Base-by-base conservation (phyloP, 352 stramenopile genomes). In the Halophytophthora polymorphica region DNA sequence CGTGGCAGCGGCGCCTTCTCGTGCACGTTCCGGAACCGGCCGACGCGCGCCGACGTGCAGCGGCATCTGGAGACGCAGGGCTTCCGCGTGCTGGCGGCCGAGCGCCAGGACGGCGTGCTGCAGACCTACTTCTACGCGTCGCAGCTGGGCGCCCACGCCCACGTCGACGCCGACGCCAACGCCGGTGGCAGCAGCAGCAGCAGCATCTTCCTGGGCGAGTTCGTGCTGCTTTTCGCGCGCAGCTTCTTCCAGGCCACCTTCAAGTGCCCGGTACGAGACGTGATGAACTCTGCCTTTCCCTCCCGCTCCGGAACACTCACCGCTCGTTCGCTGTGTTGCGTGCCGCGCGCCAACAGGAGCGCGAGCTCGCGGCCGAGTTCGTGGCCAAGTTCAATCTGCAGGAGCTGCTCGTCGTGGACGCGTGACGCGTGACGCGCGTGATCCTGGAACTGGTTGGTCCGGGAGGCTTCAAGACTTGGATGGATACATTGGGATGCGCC, bases 171-270 rank as follows among this genome's bases (percentile, higher is more conserved):
- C n/a, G n/a, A n/a, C n/a, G n/a, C n/a, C n/a, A n/a, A n/a, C n/a
- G n/a, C n/a, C n/a, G n/a, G n/a, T n/a, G n/a, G n/a, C n/a, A n/a
- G n/a, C n/a, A n/a, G n/a, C n/a, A n/a, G n/a, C n/a, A n/a, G n/a
- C n/a, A n/a, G n/a, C n/a, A n/a, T 75, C 45, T 91, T 91, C 43
- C 54, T 90, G 15, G 81, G 75, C 43, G 82, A 92, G 60, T 92
- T 92, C 40, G 74, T 92, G 22, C 60, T 92, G 37, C 69, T 92
- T 18, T 86, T 71, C 48, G 60, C 74, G 25, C 65, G 82, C 2
- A 66, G 68, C n/a, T 92, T 89, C 58, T 92, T 92, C 64, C 78
- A 90, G 45, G 76, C 78, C 18, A 90, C 78, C 1, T 92, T 92
- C 63, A 92, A 92, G 42, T 89, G 78, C 75, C 69, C 77, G 73